These are phyloP conservation scores for Leptomonas pyrrhocoris DNA, from an alignment of 208 protist genomes.

Conservation along the genomic window DNA sequence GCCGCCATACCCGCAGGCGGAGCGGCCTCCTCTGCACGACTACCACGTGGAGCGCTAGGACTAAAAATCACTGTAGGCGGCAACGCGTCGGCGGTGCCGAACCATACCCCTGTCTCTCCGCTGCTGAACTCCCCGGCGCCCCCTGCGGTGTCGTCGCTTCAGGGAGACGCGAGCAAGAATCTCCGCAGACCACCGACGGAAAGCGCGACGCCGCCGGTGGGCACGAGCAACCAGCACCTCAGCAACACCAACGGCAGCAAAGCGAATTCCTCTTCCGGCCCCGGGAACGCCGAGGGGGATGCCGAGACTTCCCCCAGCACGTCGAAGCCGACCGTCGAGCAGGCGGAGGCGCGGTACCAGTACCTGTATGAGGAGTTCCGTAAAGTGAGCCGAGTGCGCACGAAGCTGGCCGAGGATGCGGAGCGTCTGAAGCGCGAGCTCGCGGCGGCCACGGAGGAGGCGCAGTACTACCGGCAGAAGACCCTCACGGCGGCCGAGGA, in stretches of 20 bases:
- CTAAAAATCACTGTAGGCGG: slow-evolving; percentile 18
- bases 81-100: not conserved
- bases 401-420: slow-evolving; percentile 30
- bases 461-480: slow-evolving; percentile 36
- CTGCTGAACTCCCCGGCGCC: slow-evolving; percentile 9
- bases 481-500: slow-evolving; percentile 9
- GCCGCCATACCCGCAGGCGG: no score
- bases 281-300: slow-evolving; percentile 1
- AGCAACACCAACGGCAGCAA: not conserved
- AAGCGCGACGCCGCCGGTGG: not conserved
- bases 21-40: not conserved
- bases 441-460: slow-evolving; percentile 10
- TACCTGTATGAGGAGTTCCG: slow-evolving; percentile 50
- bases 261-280: not conserved
- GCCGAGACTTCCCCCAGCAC: not conserved
- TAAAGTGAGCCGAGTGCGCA: slow-evolving; percentile 31
- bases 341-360: slow-evolving; percentile 43
- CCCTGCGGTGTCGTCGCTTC: not conserved
- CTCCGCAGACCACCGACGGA: not conserved
- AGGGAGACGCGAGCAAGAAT: not conserved
- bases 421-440: slow-evolving; percentile 31
- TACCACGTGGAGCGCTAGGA: slow-evolving; percentile 1
- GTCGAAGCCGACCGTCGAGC: slow-evolving; percentile 22
- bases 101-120: slow-evolving; percentile 12
- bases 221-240: not conserved